These are phyloP conservation scores for Lepidium aucheri DNA, from an alignment of 345 rosid genomes.

Conservation along the genomic window DNA sequence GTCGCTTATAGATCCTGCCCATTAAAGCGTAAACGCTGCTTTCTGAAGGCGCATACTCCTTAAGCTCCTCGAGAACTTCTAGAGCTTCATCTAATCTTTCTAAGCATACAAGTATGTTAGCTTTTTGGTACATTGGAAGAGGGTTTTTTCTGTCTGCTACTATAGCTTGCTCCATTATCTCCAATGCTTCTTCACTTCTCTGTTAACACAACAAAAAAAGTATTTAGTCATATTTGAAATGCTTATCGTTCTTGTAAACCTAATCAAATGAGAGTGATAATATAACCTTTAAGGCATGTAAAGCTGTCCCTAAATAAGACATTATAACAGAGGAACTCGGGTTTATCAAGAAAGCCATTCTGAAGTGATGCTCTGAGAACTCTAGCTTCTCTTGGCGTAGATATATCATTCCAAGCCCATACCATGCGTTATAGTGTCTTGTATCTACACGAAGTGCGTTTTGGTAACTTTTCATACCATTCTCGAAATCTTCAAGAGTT, in stretches of 20 bases:
- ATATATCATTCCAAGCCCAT: constrained; percentile 93
- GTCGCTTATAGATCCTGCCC: constrained; percentile 82
- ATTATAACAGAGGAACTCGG: constrained; percentile 88
- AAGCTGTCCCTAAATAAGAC: constrained; percentile 89
- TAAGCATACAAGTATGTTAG: constrained; percentile 69
- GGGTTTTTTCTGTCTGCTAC: constrained; percentile 89
- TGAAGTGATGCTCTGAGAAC: constrained; percentile 94
- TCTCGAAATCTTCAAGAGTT: constrained; percentile 92
- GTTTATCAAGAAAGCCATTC: constrained; percentile 79
- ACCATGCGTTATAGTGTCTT: constrained; percentile 95
- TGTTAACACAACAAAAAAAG: constrained; percentile 20
- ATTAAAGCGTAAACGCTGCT: constrained; percentile 90
- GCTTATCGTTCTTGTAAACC: background rate
- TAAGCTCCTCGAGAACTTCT: constrained; percentile 86
- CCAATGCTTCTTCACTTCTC: constrained; percentile 88
- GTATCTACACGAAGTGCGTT: constrained; percentile 82
- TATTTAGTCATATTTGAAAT: background rate
- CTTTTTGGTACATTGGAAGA: constrained; percentile 98
- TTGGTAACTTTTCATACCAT: constrained; percentile 87
- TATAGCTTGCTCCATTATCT: constrained; percentile 87
- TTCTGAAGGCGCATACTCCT: constrained; percentile 88
- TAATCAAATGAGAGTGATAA: background rate
- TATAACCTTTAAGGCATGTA: constrained; percentile 72
- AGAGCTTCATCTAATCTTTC: constrained; percentile 81
- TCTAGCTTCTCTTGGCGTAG: constrained; percentile 94